Conservation (phyloP, 257 asterid species). For the Asclepias syriaca region DNA sequence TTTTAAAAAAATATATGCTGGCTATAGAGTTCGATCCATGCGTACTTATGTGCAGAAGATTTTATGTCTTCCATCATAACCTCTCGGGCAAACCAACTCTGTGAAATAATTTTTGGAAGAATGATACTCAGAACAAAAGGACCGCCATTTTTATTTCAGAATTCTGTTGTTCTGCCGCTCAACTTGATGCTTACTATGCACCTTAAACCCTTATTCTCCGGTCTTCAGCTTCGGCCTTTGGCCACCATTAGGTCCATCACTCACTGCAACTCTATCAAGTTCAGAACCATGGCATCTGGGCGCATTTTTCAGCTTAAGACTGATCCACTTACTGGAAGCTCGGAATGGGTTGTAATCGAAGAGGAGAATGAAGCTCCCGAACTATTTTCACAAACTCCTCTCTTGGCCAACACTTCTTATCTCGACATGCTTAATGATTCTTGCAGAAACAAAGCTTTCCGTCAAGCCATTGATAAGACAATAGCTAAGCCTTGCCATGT, state of each 20-base stretch:
- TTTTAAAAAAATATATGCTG: no score
- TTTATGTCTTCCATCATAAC: slow-evolving; percentile 94
- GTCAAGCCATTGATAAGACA: slow-evolving; percentile 74
- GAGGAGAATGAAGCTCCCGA: slow-evolving; percentile 35
- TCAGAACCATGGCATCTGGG: slow-evolving; percentile 44
- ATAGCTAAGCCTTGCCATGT: slow-evolving; percentile 79
- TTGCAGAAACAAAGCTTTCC: slow-evolving; percentile 60
- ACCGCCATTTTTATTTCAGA: background rate
- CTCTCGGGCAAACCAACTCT: slow-evolving; percentile 91
- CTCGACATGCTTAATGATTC: slow-evolving; percentile 94
- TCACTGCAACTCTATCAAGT: slow-evolving; percentile 1
- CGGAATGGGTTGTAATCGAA: slow-evolving; percentile 83
- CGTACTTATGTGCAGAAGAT: slow-evolving; percentile 84
- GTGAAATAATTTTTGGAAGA: no score
- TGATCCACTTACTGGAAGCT: slow-evolving; percentile 72
- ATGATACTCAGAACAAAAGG: no score
- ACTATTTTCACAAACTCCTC: slow-evolving; percentile 33
- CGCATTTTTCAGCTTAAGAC: slow-evolving; percentile 73
- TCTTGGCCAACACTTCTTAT: slow-evolving; percentile 71
- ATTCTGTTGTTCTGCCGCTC: background rate
- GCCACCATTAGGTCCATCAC: slow-evolving; percentile 10
- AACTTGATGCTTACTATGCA: slow-evolving; percentile 31
- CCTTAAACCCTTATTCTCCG: slow-evolving; percentile 29
- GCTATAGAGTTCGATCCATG: slow-evolving; percentile 66
- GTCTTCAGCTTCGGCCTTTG: slow-evolving; percentile 12